Evolutionary conservation across 768 basidiomycete species (phyloP), one percentile per base, ranked within the genome.

Genomic region (Rhodotorula sphaerocarpa): DNA sequence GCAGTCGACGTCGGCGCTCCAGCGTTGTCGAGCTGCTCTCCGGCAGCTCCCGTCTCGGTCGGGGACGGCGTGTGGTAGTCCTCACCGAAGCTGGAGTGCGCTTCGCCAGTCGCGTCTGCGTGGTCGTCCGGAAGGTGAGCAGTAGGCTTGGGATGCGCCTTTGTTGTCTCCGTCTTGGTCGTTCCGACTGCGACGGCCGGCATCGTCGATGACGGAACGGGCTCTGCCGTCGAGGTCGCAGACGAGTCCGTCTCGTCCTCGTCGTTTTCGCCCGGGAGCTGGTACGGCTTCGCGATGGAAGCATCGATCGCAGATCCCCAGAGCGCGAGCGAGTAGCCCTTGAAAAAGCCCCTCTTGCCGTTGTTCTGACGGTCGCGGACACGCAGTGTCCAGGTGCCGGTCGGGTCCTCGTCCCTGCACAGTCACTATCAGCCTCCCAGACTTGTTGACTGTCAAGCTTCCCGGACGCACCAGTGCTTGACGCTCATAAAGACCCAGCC

Each of bases 401-500:
- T 74, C 1, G 91, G 87, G 75, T 88, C 79, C 77, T 99, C 95
- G 43, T 87, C 91, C 93, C 93, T 96, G 65, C n/a, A n/a, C n/a
- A n/a, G n/a, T n/a, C n/a, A n/a, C n/a, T n/a, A n/a, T n/a, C n/a
- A n/a, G n/a, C 30, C 10, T 41, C 39, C 10, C 39, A n/a, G n/a
- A n/a, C n/a, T n/a, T n/a, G n/a, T n/a, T n/a, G n/a, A n/a, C n/a
- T n/a, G n/a, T n/a, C n/a, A n/a, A n/a, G n/a, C n/a, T n/a, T n/a
- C n/a, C n/a, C n/a, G n/a, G n/a, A 50, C 83, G 74, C 61, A 92
- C 93, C 95, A 99, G 72, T 99, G 95, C 76, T 99, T 99, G 59
- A 97, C 82, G 36, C 84, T 83, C 91, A 96, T 97, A 74, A 99
- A 99, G n/a, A 81, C 85, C 95, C 95, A 99, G 1, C 89, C 92